A percentile compares a stretch with the other conserved stretches of the same genome.
Evolutionary conservation across 2,329 filamentous ascomycete species (phyloP).

Genomic region (Pseudogymnoascus sp.): DNA sequence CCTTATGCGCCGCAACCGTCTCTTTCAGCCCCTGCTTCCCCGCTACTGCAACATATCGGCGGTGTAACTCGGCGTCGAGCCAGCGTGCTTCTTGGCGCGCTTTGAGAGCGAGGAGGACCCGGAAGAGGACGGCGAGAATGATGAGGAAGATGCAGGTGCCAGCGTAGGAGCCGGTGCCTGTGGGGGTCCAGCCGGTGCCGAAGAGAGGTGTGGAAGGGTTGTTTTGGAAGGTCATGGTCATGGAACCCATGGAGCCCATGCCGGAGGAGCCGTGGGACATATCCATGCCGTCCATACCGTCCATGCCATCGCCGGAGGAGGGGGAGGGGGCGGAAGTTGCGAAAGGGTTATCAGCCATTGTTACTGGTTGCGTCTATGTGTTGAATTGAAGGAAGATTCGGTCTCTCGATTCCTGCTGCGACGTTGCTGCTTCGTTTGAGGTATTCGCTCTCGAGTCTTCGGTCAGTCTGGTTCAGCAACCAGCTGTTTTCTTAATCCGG

Average conservation of each 20-base stretch:
- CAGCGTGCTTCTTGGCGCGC: conserved; percentile 55
- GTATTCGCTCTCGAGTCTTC: neutral
- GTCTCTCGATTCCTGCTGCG: neutral
- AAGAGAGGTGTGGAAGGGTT: conserved; percentile 55
- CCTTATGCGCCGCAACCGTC: conserved; percentile 30
- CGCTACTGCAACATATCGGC: conserved; percentile 69
- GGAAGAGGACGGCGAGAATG: conserved; percentile 61
- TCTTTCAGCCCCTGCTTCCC: conserved; percentile 48
- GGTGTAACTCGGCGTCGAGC: conserved; percentile 62
- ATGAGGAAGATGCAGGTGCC: conserved; percentile 90
- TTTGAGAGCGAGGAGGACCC: conserved; percentile 65
- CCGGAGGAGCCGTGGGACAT: neutral
- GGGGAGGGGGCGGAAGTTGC: neutral
- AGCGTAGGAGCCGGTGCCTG: conserved; percentile 63
- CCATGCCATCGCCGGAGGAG: neutral
- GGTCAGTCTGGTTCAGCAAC: neutral
- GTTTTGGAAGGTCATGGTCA: conserved; percentile 59
- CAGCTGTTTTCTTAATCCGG: neutral
- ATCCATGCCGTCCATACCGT: conserved; percentile 3
- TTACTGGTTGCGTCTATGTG: neutral
- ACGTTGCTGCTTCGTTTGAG: neutral
- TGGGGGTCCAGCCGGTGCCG: conserved; percentile 67
- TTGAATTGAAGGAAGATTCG: neutral
- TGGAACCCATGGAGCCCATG: conserved; percentile 22
- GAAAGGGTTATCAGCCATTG: conserved; percentile 1